Percentiles rank a stretch among this genome's conserved stretches.
These are phyloP conservation scores for Fusarium foetens DNA, from an alignment of 2,329 filamentous ascomycete genomes.

Conservation along the genomic window DNA sequence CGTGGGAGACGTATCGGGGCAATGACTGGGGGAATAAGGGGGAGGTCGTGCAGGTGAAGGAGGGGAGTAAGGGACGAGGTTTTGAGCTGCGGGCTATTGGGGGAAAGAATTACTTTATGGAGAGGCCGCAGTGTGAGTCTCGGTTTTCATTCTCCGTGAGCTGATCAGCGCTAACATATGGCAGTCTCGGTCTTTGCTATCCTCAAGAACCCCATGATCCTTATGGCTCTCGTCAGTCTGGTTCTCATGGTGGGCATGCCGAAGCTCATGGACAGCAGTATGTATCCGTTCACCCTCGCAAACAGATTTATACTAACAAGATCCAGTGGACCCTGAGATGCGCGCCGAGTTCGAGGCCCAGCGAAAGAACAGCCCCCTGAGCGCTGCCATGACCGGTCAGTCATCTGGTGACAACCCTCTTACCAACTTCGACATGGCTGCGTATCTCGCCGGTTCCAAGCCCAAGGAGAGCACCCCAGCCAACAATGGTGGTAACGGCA, in stretches of 20 bases:
- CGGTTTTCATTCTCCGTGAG: neutral
- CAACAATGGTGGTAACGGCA: constrained; percentile 23
- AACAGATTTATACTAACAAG: neutral
- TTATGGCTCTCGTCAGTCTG: constrained; percentile 87
- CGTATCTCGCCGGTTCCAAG: constrained; percentile 68
- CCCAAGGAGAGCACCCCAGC: constrained; percentile 53
- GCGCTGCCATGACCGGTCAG: constrained; percentile 60
- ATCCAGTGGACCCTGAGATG: constrained; percentile 93
- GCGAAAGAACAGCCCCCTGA: constrained; percentile 79
- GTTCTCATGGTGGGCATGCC: constrained; percentile 91
- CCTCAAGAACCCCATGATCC: constrained; percentile 95
- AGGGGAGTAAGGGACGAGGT: constrained; percentile 51
- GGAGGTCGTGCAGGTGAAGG: constrained; percentile 61
- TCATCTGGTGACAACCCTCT: constrained; percentile 55
- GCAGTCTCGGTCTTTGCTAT: constrained; percentile 82
- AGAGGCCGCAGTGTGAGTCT: constrained; percentile 78
- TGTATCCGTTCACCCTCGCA: constrained; percentile 49
- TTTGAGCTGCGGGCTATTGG: constrained; percentile 72
- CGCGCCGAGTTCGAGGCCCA: constrained; percentile 91
- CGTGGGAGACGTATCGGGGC: constrained; percentile 87
- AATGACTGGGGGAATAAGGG: constrained; percentile 93
- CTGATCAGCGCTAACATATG: constrained; percentile 1
- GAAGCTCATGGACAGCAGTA: constrained; percentile 95
- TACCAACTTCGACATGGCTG: constrained; percentile 70
- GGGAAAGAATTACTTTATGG: constrained; percentile 79